Conservation (phyloP, 2,329 filamentous ascomycete species). For the Fusarium coffeatum region DNA sequence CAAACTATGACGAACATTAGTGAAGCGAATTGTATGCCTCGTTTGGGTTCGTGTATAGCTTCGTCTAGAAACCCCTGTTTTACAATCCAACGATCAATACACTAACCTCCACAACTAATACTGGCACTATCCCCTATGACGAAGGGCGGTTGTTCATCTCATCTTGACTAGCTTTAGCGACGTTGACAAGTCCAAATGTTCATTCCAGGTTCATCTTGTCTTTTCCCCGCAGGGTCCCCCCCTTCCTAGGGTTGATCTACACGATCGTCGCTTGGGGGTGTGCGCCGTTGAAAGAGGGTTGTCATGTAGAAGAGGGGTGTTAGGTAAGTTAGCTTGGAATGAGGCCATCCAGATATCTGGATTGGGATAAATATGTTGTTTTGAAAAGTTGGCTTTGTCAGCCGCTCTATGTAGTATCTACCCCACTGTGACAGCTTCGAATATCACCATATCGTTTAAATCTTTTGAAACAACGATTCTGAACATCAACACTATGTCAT, state of each 20-base stretch:
- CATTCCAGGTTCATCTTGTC: conserved; percentile 19
- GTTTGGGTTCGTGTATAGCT: background rate
- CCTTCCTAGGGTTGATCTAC: conserved; percentile 11
- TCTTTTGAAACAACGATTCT: background rate
- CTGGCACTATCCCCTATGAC: conserved; percentile 7
- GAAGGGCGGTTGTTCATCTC: background rate
- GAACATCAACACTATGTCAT: background rate
- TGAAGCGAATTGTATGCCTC: conserved; percentile 2
- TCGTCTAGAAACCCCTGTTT: conserved; percentile 16
- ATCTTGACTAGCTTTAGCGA: background rate
- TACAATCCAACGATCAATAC: background rate
- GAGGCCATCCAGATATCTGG: conserved; percentile 18
- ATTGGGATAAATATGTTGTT: background rate
- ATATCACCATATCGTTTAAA: background rate
- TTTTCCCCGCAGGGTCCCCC: conserved; percentile 30
- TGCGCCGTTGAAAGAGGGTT: background rate
- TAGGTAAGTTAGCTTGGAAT: background rate
- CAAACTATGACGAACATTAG: conserved; percentile 2
- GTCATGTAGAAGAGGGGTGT: background rate
- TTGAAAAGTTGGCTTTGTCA: conserved; percentile 16
- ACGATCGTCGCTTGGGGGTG: conserved; percentile 25
- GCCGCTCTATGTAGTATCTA: background rate
- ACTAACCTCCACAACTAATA: conserved; percentile 18
- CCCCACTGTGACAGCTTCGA: background rate
- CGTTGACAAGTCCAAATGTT: background rate